Percentiles rank a stretch among this genome's conserved stretches.
phyloP scores from a whole-genome alignment of 2,329 filamentous ascomycete genomes.

The Pezicula carpinea region DNA sequence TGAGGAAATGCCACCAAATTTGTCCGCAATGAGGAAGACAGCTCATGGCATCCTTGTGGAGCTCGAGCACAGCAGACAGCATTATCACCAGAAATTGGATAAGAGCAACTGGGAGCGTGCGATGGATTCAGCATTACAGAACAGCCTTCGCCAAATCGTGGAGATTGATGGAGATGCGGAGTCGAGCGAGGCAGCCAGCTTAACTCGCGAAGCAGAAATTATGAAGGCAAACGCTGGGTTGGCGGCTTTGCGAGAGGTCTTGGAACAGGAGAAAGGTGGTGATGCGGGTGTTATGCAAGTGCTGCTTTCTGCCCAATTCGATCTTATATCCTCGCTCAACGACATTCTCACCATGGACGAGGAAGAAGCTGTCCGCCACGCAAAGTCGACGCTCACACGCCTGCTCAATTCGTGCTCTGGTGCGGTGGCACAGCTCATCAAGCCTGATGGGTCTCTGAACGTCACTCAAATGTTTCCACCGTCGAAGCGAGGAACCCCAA shows the following conservation, averaged over 20 bases:
- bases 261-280: conserved; percentile 78
- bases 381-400: conserved; percentile 70
- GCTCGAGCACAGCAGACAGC: conserved; percentile 83
- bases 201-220: conserved; percentile 80
- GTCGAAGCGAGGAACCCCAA: conserved; percentile 69
- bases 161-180: conserved; percentile 64
- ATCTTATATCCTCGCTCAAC: conserved; percentile 78
- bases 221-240: conserved; percentile 78
- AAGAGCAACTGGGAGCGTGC: conserved; percentile 82
- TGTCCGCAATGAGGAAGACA: conserved; percentile 77
- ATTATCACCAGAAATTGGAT: conserved; percentile 79
- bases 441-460: conserved; percentile 69
- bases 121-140: conserved; percentile 82
- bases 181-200: conserved; percentile 61
- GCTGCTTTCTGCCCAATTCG: conserved; percentile 85
- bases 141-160: conserved; percentile 74
- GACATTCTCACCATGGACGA: conserved; percentile 80
- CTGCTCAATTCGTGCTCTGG: conserved; percentile 73
- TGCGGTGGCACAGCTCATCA: conserved; percentile 78
- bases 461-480: conserved; percentile 65
- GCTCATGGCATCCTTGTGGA: conserved; percentile 85
- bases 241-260: conserved; percentile 70
- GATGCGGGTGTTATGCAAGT: conserved; percentile 77
- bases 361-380: conserved; percentile 74
- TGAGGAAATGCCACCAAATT: conserved; percentile 64